phyloP scores from a whole-genome alignment of 2,329 filamentous ascomycete species.

The Pochonia chlamydosporia region DNA sequence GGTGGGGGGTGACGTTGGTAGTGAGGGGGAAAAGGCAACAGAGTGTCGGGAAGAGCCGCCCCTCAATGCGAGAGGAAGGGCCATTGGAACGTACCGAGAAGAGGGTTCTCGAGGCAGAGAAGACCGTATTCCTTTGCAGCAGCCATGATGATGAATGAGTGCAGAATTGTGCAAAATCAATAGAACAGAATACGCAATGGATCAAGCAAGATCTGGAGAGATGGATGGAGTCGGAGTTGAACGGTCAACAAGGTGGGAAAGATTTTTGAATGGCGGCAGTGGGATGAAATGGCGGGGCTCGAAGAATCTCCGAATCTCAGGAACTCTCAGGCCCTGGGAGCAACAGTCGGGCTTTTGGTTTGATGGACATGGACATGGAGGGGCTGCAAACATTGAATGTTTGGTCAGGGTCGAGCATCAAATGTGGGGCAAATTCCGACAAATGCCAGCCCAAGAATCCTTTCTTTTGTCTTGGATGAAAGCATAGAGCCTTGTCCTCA shows the following conservation, averaged over 20 bases:
- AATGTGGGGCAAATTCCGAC: too few species aligned
- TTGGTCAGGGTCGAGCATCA: too few species aligned
- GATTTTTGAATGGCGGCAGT: not conserved
- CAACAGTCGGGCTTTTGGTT: too few species aligned
- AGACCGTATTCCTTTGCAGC: slow-evolving; percentile 76
- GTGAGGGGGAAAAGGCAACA: not conserved
- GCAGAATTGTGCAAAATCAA: not conserved
- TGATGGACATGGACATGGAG: too few species aligned
- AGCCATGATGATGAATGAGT: slow-evolving; percentile 50
- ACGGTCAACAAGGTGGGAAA: not conserved
- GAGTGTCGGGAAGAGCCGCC: not conserved
- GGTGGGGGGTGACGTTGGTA: not conserved
- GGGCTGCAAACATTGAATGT: too few species aligned
- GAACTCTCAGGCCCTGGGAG: too few species aligned
- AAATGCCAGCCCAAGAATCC: too few species aligned
- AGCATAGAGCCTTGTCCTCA: too few species aligned
- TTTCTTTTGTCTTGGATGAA: too few species aligned
- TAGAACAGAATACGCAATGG: too few species aligned
- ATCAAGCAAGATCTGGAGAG: not conserved
- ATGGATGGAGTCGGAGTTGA: not conserved
- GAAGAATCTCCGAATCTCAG: too few species aligned
- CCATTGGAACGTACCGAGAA: slow-evolving; percentile 78
- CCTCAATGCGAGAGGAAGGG: not conserved
- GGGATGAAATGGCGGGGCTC: not conserved
- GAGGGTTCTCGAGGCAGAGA: slow-evolving; percentile 92